These are phyloP conservation scores for Boechera retrofracta DNA, from an alignment of 345 rosid species.

Conservation along the genomic window DNA sequence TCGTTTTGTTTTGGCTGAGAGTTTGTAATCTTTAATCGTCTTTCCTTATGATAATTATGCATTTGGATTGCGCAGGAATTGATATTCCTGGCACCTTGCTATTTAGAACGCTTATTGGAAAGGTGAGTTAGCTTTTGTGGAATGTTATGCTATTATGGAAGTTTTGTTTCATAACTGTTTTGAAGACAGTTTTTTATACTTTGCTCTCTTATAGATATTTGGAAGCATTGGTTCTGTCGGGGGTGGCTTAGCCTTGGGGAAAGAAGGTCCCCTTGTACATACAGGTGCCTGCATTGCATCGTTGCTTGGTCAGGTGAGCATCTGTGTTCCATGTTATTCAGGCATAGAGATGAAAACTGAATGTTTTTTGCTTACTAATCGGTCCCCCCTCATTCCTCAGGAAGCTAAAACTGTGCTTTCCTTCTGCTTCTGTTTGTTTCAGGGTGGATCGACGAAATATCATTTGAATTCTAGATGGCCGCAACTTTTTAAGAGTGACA, in stretches of 20 bases:
- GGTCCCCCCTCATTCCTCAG: slow-evolving; percentile 10
- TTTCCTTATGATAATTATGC: slow-evolving; percentile 8
- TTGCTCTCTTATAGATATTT: slow-evolving; percentile 65
- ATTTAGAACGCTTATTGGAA: slow-evolving; percentile 94
- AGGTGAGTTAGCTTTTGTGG: slow-evolving; percentile 55
- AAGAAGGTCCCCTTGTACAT: slow-evolving; percentile 97
- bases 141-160: not conserved
- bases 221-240: slow-evolving; percentile 99
- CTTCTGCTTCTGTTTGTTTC: slow-evolving; percentile 40
- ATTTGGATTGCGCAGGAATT: slow-evolving; percentile 58
- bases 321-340: slow-evolving; percentile 15
- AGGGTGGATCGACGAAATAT: slow-evolving; percentile 97
- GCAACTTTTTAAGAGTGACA: slow-evolving; percentile 85
- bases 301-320: slow-evolving; percentile 92
- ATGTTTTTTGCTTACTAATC: not conserved
- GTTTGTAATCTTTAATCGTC: not conserved
- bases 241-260: slow-evolving; percentile 97
- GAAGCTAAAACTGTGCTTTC: slow-evolving; percentile 1
- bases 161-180: not conserved
- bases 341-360: slow-evolving; percentile 1
- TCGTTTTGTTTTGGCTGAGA: not conserved
- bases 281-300: slow-evolving; percentile 99
- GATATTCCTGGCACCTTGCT: slow-evolving; percentile 90
- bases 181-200: slow-evolving; percentile 31
- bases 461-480: slow-evolving; percentile 91